phyloP scores from a whole-genome alignment of 2,329 filamentous ascomycete species.

The Colletotrichum sp. region DNA sequence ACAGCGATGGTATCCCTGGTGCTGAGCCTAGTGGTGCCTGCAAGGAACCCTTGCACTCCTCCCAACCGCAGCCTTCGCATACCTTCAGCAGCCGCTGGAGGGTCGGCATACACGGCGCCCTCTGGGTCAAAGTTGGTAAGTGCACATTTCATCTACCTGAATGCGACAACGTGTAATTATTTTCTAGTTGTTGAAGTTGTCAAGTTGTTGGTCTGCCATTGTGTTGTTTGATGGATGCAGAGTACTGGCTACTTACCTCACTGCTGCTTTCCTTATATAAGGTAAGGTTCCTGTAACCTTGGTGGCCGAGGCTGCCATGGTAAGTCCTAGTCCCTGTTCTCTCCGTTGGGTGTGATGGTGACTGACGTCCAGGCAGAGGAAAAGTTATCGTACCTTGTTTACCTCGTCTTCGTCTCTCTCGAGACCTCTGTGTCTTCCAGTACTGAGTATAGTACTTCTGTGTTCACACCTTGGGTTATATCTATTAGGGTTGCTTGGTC shows the following conservation, averaged over 20 bases:
- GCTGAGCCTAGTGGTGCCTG: neutral
- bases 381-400: neutral
- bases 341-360: rapidly evolving
- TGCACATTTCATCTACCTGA: too few species aligned
- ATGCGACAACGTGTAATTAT: too few species aligned
- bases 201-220: too few species aligned
- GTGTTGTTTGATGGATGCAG: neutral
- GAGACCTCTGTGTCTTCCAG: neutral
- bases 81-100: neutral
- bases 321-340: neutral
- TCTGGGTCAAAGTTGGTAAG: neutral
- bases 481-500: neutral
- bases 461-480: neutral
- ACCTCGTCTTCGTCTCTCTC: neutral
- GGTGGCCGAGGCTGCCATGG: neutral
- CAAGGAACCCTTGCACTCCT: neutral
- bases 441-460: neutral
- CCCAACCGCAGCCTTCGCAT: neutral
- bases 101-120: neutral
- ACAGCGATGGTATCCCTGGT: neutral
- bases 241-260: neutral
- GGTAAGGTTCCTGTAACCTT: neutral
- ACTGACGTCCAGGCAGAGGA: neutral
- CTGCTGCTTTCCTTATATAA: neutral
- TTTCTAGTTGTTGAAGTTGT: too few species aligned